Evolutionary conservation across 2,329 filamentous ascomycete species (phyloP).

Genomic region (Colletotrichum acutatum): DNA sequence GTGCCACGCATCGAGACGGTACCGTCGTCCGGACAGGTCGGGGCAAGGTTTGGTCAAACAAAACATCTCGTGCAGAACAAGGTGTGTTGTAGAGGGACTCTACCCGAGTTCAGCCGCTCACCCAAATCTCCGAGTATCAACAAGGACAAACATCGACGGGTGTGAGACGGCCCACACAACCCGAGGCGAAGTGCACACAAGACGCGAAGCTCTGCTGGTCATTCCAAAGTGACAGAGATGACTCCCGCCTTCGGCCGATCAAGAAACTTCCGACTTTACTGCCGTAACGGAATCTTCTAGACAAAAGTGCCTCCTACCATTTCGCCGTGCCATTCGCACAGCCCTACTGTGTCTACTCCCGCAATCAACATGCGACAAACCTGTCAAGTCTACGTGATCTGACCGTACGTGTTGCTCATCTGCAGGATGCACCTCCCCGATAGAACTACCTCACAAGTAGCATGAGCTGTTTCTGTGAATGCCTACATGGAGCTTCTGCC

Average conservation of each 20-base stretch:
- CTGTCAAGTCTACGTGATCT: constrained; percentile 19
- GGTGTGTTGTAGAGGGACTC: not conserved
- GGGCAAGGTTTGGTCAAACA: constrained; percentile 15
- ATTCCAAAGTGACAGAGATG: not conserved
- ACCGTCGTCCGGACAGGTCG: not conserved
- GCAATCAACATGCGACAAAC: not conserved
- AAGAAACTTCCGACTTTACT: not conserved
- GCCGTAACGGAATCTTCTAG: too few relatives aligned
- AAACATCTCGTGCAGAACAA: not conserved
- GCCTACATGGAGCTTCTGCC: too few relatives aligned
- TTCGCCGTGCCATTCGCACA: not conserved
- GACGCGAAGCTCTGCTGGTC: not conserved
- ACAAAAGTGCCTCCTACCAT: not conserved
- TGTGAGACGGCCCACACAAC: constrained; percentile 14
- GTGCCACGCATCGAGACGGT: constrained; percentile 8
- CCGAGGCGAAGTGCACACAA: constrained; percentile 3
- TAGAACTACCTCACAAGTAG: not conserved
- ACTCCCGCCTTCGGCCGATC: not conserved
- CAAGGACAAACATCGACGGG: constrained; percentile 14
- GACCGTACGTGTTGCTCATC: not conserved
- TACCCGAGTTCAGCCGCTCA: not conserved
- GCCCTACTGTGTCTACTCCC: not conserved
- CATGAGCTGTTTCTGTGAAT: not conserved
- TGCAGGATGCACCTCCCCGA: not conserved
- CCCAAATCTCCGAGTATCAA: constrained; percentile 11